These are phyloP conservation scores for Aspergillus glaucus DNA, from an alignment of 2,329 filamentous ascomycete species.

Conservation along the genomic window DNA sequence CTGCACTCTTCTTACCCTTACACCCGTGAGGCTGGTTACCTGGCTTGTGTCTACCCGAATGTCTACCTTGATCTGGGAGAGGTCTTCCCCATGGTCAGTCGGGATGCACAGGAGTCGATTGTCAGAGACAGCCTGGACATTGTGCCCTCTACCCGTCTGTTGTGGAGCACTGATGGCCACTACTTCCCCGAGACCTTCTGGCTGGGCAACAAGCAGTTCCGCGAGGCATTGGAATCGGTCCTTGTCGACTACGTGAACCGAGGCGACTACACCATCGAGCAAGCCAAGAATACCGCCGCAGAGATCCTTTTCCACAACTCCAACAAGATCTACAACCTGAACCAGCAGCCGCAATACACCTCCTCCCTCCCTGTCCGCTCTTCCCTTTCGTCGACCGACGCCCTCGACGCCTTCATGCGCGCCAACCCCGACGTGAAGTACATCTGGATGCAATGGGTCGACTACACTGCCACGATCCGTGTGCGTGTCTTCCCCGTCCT, in stretches of 20 bases:
- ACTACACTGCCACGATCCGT: constrained; percentile 65
- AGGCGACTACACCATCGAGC: constrained; percentile 53
- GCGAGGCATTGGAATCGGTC: constrained; percentile 62
- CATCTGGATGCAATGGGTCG: constrained; percentile 69
- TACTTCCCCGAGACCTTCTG: constrained; percentile 73
- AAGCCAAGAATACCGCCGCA: constrained; percentile 59
- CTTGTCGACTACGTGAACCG: constrained; percentile 61
- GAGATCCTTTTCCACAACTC: constrained; percentile 71
- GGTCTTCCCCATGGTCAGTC: constrained; percentile 71
- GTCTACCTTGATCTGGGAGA: constrained; percentile 78
- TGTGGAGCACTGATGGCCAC: constrained; percentile 77
- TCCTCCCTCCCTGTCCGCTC: constrained; percentile 3
- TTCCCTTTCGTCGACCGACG: constrained; percentile 10
- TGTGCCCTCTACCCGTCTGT: constrained; percentile 65
- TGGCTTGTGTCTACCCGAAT: constrained; percentile 70
- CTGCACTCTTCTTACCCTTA: constrained; percentile 79
- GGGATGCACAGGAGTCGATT: constrained; percentile 66
- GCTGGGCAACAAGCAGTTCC: constrained; percentile 64
- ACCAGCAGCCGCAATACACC: constrained; percentile 26
- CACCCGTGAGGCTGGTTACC: constrained; percentile 69
- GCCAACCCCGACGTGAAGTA: constrained; percentile 53
- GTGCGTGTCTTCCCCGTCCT: constrained; percentile 62
- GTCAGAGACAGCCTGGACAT: constrained; percentile 69
- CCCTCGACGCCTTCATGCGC: constrained; percentile 44
- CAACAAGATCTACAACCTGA: constrained; percentile 65